Base-by-base conservation (phyloP, 306 rosid genomes). In the Oemleria cerasiformis region DNA sequence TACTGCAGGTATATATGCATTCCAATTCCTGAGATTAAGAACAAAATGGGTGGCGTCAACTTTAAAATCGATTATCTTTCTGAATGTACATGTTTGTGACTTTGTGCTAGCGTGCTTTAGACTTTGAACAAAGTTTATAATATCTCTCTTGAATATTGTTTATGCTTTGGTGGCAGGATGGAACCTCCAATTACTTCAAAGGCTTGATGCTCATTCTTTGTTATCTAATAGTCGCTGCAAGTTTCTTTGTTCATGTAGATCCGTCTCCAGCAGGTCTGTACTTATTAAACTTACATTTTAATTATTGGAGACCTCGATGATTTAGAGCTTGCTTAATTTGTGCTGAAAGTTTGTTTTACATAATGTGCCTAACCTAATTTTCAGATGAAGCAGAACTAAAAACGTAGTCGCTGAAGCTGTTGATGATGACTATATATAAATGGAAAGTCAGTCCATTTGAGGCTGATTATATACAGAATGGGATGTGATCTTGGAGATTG, bases 201-300 rank as follows among this genome's bases (percentile, higher is more conserved):
- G 97, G 97, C 59, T 79, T 91, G 61, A 85, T 88, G 96, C 91
- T 91, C 65, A 78, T 91, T 62, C 86, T 91, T 21, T 88, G 92
- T 83, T 91, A 91, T 84, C 86, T 91, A 74, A 88, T 91, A 75
- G 91, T 88, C 8, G 91, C 91, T 30, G 97, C 92, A 25, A 85
- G 97, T 74, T 88, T 91, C 68, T 88, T 85, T 80, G 96, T 91
- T 73, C 97, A 91, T 45, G 84, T 79, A 15, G 97, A 88, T 75
- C 80, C 87, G 57, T 34, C 78, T 34, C 38, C 72, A 39, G 63
- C 60, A 49, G 87, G 79, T 76, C 20, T 56, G 76, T 59, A n/a
- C n/a, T n/a, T n/a, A 13, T 57, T 57, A 43, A 25, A 2, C 9
- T 61, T 51, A 36, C 50, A 7, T 55, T 25, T 14, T 47, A 6